Evolutionary conservation across 495 filamentous ascomycete genomes (phyloP).

Genomic region (Letharia lupina): DNA sequence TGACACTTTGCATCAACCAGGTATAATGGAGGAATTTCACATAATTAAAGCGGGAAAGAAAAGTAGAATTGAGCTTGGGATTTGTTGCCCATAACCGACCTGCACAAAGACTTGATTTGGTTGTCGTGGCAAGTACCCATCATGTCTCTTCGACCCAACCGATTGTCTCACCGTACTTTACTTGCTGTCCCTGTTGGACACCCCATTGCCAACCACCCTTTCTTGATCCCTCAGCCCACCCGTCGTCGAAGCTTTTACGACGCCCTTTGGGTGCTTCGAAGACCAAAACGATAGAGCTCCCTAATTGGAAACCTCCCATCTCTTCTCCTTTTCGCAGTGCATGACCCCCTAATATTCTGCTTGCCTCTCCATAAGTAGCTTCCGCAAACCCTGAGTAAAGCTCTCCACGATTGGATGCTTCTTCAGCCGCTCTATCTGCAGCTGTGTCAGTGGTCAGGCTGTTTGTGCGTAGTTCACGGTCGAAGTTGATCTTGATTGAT

Average conservation of each 20-base stretch:
- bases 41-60: no score
- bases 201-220: slow-evolving; percentile 72
- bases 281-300: slow-evolving; percentile 90
- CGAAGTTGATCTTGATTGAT: slow-evolving; percentile 95
- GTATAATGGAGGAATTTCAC: no score
- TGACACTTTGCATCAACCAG: no score
- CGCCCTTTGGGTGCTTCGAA: slow-evolving; percentile 82
- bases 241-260: slow-evolving; percentile 56
- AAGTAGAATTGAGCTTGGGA: neutral
- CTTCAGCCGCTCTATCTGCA: slow-evolving; percentile 71
- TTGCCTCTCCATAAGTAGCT: slow-evolving; percentile 77
- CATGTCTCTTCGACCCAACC: slow-evolving; percentile 48
- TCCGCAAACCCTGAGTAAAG: slow-evolving; percentile 80
- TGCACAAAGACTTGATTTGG: neutral
- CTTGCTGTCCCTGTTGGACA: slow-evolving; percentile 73
- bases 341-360: slow-evolving; percentile 68
- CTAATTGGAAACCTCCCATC: slow-evolving; percentile 96
- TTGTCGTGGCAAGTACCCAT: neutral
- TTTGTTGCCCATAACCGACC: neutral
- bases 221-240: slow-evolving; percentile 43
- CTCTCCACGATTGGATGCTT: slow-evolving; percentile 67
- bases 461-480: slow-evolving; percentile 89
- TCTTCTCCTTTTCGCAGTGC: slow-evolving; percentile 81
- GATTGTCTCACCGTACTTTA: slow-evolving; percentile 81
- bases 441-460: slow-evolving; percentile 80